These are phyloP conservation scores for Begonia masoniana DNA, from an alignment of 306 rosid species.

Conservation along the genomic window DNA sequence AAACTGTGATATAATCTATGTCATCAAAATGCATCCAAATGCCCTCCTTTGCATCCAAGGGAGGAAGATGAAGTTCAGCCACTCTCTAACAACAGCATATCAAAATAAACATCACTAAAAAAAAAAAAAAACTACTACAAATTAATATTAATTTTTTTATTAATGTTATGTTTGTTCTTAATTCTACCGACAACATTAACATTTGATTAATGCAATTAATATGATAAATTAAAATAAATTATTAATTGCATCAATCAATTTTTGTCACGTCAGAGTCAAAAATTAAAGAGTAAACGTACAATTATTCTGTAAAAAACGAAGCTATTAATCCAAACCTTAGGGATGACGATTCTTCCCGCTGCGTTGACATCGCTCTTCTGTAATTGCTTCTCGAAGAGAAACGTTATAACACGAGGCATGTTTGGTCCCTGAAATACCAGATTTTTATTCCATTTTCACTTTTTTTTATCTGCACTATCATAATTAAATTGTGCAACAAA, in stretches of 20 bases:
- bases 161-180: no score
- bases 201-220: no score
- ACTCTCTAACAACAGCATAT: conserved; percentile 4
- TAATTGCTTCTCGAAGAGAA: conserved; percentile 18
- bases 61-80: conserved; percentile 21
- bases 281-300: no score
- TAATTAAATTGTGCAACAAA: no score
- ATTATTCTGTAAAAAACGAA: background rate
- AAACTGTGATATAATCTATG: conserved; percentile 11
- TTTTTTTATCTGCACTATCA: no score
- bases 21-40: conserved; percentile 12
- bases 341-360: conserved; percentile 17
- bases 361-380: conserved; percentile 17
- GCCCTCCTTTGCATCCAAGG: conserved; percentile 3
- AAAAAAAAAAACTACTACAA: no score
- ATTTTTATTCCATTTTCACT: no score
- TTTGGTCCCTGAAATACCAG: conserved; percentile 4
- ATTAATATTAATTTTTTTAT: no score
- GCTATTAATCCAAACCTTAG: conserved; percentile 13
- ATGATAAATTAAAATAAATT: no score
- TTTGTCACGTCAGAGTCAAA: no score
- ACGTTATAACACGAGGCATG: background rate
- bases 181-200: no score
- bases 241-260: no score
- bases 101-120: background rate